Evolutionary conservation across 768 basidiomycete species (phyloP).

Genomic region (Tephrocybe sp.): DNA sequence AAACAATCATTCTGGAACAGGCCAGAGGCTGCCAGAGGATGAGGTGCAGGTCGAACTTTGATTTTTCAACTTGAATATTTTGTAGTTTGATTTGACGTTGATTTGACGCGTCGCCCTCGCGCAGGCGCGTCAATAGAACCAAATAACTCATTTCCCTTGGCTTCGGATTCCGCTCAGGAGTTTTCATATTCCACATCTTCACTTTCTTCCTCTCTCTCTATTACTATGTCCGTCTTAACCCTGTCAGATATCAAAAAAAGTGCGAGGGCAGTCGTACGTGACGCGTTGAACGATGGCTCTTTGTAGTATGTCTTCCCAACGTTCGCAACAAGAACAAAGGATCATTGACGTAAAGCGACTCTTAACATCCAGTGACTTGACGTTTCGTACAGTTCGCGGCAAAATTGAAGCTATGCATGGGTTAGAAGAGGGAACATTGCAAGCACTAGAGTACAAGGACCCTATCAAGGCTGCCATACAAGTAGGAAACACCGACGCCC

Average conservation of each 20-base stretch:
- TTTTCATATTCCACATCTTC: background rate
- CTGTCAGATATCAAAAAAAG: constrained; percentile 28
- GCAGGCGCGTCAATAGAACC: constrained; percentile 10
- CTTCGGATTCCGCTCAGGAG: background rate
- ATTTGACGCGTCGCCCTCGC: constrained; percentile 4
- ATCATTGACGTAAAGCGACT: background rate
- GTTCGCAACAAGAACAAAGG: background rate
- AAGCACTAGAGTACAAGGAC: constrained; percentile 42
- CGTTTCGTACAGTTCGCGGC: constrained; percentile 50
- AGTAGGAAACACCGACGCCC: constrained; percentile 23
- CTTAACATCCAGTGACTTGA: constrained; percentile 34
- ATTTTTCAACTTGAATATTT: background rate
- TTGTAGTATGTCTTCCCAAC: constrained; percentile 25
- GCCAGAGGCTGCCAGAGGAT: constrained; percentile 15
- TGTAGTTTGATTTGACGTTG: background rate
- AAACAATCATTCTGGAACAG: constrained; percentile 4
- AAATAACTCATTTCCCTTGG: constrained; percentile 3
- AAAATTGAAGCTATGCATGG: constrained; percentile 46
- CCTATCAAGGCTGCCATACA: constrained; percentile 43
- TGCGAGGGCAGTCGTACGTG: constrained; percentile 30
- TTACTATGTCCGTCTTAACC: constrained; percentile 25
- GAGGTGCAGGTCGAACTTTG: constrained; percentile 21
- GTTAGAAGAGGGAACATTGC: constrained; percentile 45
- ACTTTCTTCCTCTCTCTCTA: background rate
- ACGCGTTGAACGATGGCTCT: constrained; percentile 24